Evolutionary conservation across 768 basidiomycete genomes (phyloP), one percentile per base, ranked within the genome.

Genomic region (Hortiboletus flavorubellus): DNA sequence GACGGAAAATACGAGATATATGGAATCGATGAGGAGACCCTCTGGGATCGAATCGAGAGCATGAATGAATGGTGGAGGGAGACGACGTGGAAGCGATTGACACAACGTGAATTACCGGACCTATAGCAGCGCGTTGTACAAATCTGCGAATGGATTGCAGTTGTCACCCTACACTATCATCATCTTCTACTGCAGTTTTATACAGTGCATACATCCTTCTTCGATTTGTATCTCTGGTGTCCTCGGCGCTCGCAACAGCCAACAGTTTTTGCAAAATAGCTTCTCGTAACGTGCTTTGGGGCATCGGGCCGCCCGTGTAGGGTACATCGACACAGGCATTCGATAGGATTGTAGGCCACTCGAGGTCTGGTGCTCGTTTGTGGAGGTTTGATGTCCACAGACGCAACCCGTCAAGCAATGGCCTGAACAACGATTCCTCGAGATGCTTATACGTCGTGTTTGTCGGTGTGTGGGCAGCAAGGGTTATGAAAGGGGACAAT

Each of bases 11-110:
- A 95, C 68, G 89, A 89, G 64, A 87, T 92, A 55, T 93, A 94
- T 64, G 89, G 89, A 8, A 76, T 91, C 2, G 86, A 89, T 53
- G 93, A 95, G 68, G 91, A 94, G 66, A 80, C 81, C 1, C 70
- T 96, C 14, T 95, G 93, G 87, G 88, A 88, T 39, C 79, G 86
- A 41, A 86, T 96, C 35, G 81, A 87, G 59, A 76, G 78, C 49
- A 89, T 93, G 86, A 84, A 88, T 18, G 91, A 92, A 39, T 92
- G 90, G 91, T 95, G 93, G 93, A 91, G 84, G 66, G 91, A 93
- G 64, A 89, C 84, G 58, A 95, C 92, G 47, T 96, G 92, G 91
- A 83, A 77, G 38, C 76, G 93, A 55, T 72, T 95, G 51, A 82
- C 91, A 63, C 84, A 86, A 59, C 78, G 93, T 67, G 92, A 95